Conservation (phyloP, 2,329 filamentous ascomycete genomes). For the Ophiostoma triangulosporum region DNA sequence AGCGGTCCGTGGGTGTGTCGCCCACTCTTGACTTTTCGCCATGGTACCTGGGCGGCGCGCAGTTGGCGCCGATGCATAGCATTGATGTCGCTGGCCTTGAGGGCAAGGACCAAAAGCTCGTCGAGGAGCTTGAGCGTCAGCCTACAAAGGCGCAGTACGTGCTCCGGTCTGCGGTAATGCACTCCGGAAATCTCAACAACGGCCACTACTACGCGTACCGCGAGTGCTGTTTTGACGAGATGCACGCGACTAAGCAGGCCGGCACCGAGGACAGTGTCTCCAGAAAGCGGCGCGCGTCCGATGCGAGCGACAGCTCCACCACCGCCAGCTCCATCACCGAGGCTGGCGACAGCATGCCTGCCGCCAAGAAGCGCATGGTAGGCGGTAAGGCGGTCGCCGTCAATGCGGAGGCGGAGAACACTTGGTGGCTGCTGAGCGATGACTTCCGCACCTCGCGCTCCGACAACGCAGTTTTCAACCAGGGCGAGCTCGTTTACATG, state of each 20-base stretch:
- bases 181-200: not conserved
- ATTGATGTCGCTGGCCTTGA: not conserved
- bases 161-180: not conserved
- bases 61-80: not conserved
- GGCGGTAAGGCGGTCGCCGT: not conserved
- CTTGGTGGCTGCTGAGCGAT: not conserved
- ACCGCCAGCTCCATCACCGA: not conserved
- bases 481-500: conserved; percentile 30
- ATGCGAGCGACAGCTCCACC: no score
- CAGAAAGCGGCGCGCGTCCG: not conserved
- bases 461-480: conserved; percentile 60
- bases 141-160: not conserved
- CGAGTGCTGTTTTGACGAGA: not conserved
- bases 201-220: not conserved
- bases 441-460: not conserved
- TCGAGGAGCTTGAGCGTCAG: not conserved
- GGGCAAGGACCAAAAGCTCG: not conserved
- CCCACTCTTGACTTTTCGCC: conserved; percentile 61
- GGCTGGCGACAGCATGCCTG: not conserved
- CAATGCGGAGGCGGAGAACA: not conserved
- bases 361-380: not conserved
- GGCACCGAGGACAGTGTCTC: not conserved
- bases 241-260: not conserved
- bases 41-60: conserved; percentile 62
- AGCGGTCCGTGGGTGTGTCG: conserved; percentile 37